Evolutionary conservation across 2,329 filamentous ascomycete species (phyloP), one percentile per base, ranked within the genome.

Genomic region (Aspergillus neoniger): DNA sequence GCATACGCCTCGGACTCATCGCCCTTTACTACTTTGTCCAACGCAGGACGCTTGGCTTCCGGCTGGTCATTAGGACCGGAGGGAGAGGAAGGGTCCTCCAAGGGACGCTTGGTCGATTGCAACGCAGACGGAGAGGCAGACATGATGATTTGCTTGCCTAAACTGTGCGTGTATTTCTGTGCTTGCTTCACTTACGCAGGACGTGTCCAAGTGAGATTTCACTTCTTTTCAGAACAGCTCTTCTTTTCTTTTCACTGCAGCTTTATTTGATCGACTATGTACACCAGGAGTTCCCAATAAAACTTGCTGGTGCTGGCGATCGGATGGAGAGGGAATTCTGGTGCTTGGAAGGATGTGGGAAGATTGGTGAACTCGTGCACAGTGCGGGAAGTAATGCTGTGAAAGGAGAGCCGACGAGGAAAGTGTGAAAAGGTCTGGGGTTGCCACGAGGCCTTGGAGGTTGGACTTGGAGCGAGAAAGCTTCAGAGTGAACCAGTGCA

Each of bases 31-130:
- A 92, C 84, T 82, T 98, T 99, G 80, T 98, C 94, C 64, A 99
- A 87, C 41, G 95, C 95, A 52, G 92, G 95, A 69, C 95, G 91
- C 82, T 99, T 99, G 64, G 95, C 95, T 70, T 99, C 95, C 57
- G 96, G 95, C 76, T 97, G 93, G 72, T 98, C 95, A 74, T 87
- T 92, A 41, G 90, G 89, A 64, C 91, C 91, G 32, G 92, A 96
- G 38, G 95, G 95, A 9, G 95, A 99, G 17, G 95, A 98, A 10
- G 94, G 91, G 75, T 98, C 95, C 83, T 99, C 95, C 67, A 99
- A 87, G 63, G 95, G 95, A 73, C 95, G 92, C 86, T 99, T 99
- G 65, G 80, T 76, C 64, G 80, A 81, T 65, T 80, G 76, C 61
- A 81, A 74, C 60, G 77, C 80, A 62, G 77, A 80, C 58, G 80